Conservation (phyloP, 768 basidiomycete species). For the Macrocybe gigantea region DNA sequence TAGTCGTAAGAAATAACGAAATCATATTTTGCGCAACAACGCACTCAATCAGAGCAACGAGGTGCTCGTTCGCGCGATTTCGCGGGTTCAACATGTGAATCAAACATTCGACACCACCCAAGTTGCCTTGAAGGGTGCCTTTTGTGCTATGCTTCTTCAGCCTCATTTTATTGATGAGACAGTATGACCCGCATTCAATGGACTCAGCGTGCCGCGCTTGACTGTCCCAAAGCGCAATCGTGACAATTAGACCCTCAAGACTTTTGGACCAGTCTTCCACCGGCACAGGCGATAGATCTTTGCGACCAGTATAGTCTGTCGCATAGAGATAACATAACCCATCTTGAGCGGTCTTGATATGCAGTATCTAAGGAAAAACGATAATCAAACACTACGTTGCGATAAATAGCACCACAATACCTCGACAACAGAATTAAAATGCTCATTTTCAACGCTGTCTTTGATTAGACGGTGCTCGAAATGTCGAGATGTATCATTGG, state of each 20-base stretch:
- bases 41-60: conserved; percentile 38
- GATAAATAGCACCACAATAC: conserved; percentile 21
- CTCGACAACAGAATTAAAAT: conserved; percentile 56
- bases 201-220: conserved; percentile 35
- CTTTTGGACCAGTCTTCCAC: conserved; percentile 33
- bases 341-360: conserved; percentile 24
- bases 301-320: conserved; percentile 60
- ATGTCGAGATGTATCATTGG: conserved; percentile 16
- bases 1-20: not conserved
- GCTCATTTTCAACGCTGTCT: conserved; percentile 33
- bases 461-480: conserved; percentile 43
- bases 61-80: conserved; percentile 27
- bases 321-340: conserved; percentile 41
- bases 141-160: conserved; percentile 29
- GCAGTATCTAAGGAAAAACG: conserved; percentile 38
- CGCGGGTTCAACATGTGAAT: conserved; percentile 37
- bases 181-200: conserved; percentile 35
- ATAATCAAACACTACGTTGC: not conserved
- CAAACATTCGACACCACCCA: conserved; percentile 41
- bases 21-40: conserved; percentile 4
- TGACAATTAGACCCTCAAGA: conserved; percentile 47
- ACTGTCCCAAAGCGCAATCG: conserved; percentile 42
- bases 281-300: conserved; percentile 21
- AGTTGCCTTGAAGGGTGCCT: conserved; percentile 30
- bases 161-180: conserved; percentile 46